phyloP scores from a whole-genome alignment of 805 yeast species.

The Suhomyces sp. region DNA sequence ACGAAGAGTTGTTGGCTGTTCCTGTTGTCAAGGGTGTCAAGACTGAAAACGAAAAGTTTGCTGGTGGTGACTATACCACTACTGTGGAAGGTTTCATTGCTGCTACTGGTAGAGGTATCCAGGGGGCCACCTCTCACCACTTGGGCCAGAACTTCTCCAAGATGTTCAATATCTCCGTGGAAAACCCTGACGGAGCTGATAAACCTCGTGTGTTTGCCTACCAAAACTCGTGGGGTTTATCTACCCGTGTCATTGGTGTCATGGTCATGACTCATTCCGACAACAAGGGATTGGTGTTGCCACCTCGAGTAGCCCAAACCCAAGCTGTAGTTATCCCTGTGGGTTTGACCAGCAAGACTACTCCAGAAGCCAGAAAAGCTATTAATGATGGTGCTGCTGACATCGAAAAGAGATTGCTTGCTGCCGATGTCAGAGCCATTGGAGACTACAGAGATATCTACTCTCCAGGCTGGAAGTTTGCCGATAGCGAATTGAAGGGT shows the following conservation, averaged over 20 bases:
- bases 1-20: constrained; percentile 91
- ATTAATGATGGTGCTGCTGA: constrained; percentile 68
- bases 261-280: constrained; percentile 99
- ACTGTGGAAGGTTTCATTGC: constrained; percentile 97
- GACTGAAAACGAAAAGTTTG: constrained; percentile 97
- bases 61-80: constrained; percentile 95
- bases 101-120: constrained; percentile 99
- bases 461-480: constrained; percentile 98
- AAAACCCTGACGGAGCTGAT: constrained; percentile 88
- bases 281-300: constrained; percentile 95
- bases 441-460: constrained; percentile 92
- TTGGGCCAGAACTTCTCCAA: constrained; percentile 97
- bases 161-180: constrained; percentile 95
- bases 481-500: constrained; percentile 97
- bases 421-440: constrained; percentile 66
- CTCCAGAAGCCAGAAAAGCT: constrained; percentile 67
- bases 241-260: constrained; percentile 98
- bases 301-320: constrained; percentile 92
- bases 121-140: constrained; percentile 98
- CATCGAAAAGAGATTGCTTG: constrained; percentile 59
- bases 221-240: constrained; percentile 99
- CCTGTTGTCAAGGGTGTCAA: constrained; percentile 94
- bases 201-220: constrained; percentile 83
- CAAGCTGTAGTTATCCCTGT: constrained; percentile 94
- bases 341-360: constrained; percentile 85